A percentile compares a stretch with the other conserved stretches of the same genome.
Evolutionary conservation across 176 grass and related monocot species (phyloP).

Genomic region (Juncus inflexus): DNA sequence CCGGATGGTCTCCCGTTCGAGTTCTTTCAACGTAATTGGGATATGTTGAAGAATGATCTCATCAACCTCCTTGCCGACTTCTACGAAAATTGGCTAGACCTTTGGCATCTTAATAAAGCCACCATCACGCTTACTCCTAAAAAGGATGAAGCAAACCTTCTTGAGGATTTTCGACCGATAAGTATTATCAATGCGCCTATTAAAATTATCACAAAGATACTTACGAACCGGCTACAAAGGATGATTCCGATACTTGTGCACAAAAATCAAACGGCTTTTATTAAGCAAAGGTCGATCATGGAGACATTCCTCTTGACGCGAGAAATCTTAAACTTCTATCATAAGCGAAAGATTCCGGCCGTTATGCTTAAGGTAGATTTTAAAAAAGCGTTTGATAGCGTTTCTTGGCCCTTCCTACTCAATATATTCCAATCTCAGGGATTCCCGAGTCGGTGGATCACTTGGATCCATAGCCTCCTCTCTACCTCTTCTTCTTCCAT

Average conservation of each 20-base stretch:
- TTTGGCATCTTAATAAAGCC: no score
- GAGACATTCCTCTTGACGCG: no score
- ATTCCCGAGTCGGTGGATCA: neutral
- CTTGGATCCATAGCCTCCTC: neutral
- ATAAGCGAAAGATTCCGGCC: neutral
- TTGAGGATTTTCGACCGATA: neutral
- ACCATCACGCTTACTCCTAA: neutral
- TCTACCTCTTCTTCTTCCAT: neutral
- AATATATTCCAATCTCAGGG: neutral
- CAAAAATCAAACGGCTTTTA: no score
- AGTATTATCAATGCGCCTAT: neutral
- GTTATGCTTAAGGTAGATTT: neutral
- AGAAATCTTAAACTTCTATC: no score
- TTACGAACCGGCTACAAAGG: no score
- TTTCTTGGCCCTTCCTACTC: neutral
- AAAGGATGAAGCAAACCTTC: neutral
- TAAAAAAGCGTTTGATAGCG: neutral
- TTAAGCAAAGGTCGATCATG: no score
- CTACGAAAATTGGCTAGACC: neutral
- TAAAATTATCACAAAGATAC: neutral
- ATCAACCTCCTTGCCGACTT: neutral
- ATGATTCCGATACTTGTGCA: no score
- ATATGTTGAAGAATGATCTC: neutral
- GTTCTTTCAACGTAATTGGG: neutral
- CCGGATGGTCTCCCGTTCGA: neutral